Conservation (phyloP, 345 rosid genomes). For the Aquilaria yunnanensis region DNA sequence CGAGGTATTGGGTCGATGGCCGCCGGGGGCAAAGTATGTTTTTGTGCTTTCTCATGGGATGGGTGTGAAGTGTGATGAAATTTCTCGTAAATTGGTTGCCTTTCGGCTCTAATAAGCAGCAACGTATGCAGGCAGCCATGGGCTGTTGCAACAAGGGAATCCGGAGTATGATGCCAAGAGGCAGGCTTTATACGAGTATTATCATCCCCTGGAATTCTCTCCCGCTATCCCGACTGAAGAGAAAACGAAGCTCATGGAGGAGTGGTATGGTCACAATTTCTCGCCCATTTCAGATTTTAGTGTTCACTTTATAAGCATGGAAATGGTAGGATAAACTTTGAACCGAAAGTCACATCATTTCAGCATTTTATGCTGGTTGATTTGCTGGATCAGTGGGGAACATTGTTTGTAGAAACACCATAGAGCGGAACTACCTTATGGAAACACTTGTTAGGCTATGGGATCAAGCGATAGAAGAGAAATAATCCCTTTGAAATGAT, state of each 20-base stretch:
- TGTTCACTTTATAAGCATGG: neutral
- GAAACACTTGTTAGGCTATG: too few species aligned
- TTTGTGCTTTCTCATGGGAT: neutral
- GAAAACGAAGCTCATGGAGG: constrained; percentile 93
- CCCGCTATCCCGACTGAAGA: constrained; percentile 59
- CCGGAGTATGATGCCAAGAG: constrained; percentile 70
- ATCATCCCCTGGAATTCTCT: constrained; percentile 79
- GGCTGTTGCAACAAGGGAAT: constrained; percentile 75
- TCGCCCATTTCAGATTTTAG: neutral
- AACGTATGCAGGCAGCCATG: constrained; percentile 59
- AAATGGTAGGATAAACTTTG: neutral
- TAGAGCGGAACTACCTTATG: too few species aligned
- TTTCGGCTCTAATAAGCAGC: constrained; percentile 1
- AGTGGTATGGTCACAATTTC: constrained; percentile 41
- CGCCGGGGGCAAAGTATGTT: constrained; percentile 60
- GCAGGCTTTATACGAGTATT: constrained; percentile 51
- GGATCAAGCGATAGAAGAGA: too few species aligned
- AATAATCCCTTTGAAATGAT: too few species aligned
- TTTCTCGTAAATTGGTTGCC: constrained; percentile 4
- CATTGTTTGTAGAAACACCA: too few species aligned
- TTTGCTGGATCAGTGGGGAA: too few species aligned
- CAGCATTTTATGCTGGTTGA: too few species aligned
- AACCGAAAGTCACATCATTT: neutral
- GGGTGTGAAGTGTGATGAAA: constrained; percentile 1
- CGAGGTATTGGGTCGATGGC: constrained; percentile 57